Evolutionary conservation across 2,329 filamentous ascomycete genomes (phyloP).

Genomic region (Geosmithia morbida): DNA sequence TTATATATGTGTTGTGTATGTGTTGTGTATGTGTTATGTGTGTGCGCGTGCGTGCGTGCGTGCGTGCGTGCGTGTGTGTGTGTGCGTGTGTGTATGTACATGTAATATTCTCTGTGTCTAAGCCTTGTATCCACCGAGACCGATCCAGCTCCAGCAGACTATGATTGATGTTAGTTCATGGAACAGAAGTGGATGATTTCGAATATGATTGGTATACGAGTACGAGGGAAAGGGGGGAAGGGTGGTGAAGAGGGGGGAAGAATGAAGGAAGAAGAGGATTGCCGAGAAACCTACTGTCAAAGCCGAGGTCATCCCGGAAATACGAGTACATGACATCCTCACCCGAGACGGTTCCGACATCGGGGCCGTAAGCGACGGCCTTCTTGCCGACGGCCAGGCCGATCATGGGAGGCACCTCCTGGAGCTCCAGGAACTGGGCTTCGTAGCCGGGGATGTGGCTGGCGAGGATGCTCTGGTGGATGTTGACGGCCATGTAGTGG

Average conservation of each 20-base stretch:
- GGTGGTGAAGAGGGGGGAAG: too few relatives aligned
- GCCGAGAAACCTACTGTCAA: slow-evolving; percentile 34
- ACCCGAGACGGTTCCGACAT: slow-evolving; percentile 41
- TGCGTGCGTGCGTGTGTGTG: background rate
- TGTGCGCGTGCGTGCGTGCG: too few relatives aligned
- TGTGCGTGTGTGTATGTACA: background rate
- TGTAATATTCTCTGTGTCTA: background rate
- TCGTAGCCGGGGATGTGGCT: background rate
- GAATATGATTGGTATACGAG: too few relatives aligned
- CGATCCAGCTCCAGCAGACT: slow-evolving; percentile 43
- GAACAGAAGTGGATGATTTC: background rate
- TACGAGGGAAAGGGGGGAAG: too few relatives aligned
- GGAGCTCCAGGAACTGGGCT: slow-evolving; percentile 4
- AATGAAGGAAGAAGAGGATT: background rate
- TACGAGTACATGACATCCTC: slow-evolving; percentile 47
- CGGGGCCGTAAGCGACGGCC: slow-evolving; percentile 47
- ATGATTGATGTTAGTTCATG: slow-evolving; percentile 6
- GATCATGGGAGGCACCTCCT: slow-evolving; percentile 41
- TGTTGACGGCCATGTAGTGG: slow-evolving; percentile 49
- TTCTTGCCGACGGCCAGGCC: slow-evolving; percentile 57
- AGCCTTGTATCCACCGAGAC: slow-evolving; percentile 22
- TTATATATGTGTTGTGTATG: background rate
- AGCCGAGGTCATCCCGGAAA: slow-evolving; percentile 56
- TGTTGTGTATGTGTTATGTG: background rate
- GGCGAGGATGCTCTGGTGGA: slow-evolving; percentile 35